Base-by-base conservation (phyloP, 495 filamentous ascomycete species). In the Neurospora pannonica region DNA sequence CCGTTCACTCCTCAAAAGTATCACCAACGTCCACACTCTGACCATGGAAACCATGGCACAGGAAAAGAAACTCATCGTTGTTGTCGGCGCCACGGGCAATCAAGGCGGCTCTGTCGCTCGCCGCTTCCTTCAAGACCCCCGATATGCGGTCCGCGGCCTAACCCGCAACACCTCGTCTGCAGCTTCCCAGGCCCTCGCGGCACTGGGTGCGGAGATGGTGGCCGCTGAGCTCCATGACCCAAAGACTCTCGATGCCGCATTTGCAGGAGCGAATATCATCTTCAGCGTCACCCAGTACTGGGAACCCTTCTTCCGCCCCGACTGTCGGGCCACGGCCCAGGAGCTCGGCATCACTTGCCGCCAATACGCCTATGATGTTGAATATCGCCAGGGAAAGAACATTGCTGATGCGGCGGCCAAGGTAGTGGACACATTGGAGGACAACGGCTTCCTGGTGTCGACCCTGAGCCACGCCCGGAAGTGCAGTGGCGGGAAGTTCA, bases 221-320 rank as follows among this genome's bases (percentile, higher is more conserved):
- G 39, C 69, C 28, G 85, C 82, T 36, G 82, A 88, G 11, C 76
- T 88, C 31, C 76, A 86, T 70, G 81, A 87, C 38, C 71, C 79
- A 34, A 73, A 78, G 17, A 78, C 77, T 36, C 82, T 88, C 15
- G 73, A 80, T 67, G 28, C 75, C 21, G 86, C 84, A 34, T 86
- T 88, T 76, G 17, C 67, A 9, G 84, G 83, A 71, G 84, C 86
- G 38, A 85, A 80, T 76, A 71, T 84, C 71, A 87, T 88, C 75
- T 87, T 86, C 82, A 80, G 78, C 78, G 83, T 86, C 67, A 88
- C 86, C 9, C 82, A 88, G 72, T 89, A 85, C 78, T 88, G 84
- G 83, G 84, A 85, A 54, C 76, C 83, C 46, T 84, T 82, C 73
- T 82, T 80, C 77, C 78, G 77, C 1, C 77, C 77, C 0, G 80